These are phyloP conservation scores for Nakaseomyces delphensis DNA, from an alignment of 1,139 yeast genomes.

Conservation along the genomic window DNA sequence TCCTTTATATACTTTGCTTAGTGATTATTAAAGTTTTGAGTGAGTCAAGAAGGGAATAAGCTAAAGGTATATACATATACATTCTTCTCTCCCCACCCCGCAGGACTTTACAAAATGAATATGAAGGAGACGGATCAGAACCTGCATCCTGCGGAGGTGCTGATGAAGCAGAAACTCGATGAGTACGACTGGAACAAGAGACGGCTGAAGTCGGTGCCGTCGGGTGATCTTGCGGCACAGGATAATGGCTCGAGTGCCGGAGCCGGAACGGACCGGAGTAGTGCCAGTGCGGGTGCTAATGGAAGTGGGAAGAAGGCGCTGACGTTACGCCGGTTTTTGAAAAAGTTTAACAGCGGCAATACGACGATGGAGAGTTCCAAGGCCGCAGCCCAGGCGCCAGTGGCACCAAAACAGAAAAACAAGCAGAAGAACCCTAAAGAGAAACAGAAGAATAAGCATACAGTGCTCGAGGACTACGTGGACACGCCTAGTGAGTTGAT, in stretches of 20 bases:
- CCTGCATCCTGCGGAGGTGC: conserved; percentile 24
- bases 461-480: conserved; percentile 22
- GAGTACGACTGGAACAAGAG: conserved; percentile 11
- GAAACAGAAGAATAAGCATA: no score
- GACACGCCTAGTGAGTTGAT: conserved; percentile 34
- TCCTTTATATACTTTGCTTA: no score
- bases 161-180: conserved; percentile 19
- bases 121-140: conserved; percentile 7
- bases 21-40: no score
- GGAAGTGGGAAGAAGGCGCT: conserved; percentile 25
- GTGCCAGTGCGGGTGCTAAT: conserved; percentile 7
- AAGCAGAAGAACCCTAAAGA: no score
- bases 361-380: background rate
- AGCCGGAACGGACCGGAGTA: background rate
- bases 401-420: no score
- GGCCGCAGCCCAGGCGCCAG: background rate
- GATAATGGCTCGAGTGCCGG: background rate
- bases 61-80: no score
- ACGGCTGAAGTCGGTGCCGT: background rate
- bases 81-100: no score
- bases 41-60: no score
- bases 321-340: conserved; percentile 32
- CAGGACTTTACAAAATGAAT: no score
- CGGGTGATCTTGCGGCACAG: background rate
- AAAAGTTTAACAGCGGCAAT: conserved; percentile 22